A percentile compares a stretch with the other conserved stretches of the same genome.
These are phyloP conservation scores for Fusarium abutilonis DNA, from an alignment of 2,329 filamentous ascomycete species.

Conservation along the genomic window DNA sequence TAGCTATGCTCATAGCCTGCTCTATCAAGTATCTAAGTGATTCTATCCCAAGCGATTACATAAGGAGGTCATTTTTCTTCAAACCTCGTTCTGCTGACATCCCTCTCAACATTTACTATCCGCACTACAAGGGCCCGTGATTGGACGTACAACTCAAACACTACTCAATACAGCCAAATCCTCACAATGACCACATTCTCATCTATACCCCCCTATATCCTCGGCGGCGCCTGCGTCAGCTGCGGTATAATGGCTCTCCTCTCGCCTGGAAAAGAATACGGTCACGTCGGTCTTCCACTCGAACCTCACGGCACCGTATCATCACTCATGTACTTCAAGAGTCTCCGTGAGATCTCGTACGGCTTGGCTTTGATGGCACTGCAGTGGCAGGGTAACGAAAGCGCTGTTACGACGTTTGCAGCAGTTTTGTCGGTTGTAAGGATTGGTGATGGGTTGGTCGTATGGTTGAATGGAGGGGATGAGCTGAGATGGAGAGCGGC, in stretches of 20 bases:
- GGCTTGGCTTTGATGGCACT: slow-evolving; percentile 46
- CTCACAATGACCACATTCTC: slow-evolving; percentile 38
- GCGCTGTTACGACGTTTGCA: slow-evolving; percentile 46
- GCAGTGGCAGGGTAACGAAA: slow-evolving; percentile 45
- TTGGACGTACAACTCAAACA: background rate
- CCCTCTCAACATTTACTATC: background rate
- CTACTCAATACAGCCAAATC: background rate
- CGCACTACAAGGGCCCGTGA: background rate
- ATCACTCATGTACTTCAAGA: slow-evolving; percentile 51
- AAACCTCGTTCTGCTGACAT: background rate
- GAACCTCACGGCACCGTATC: slow-evolving; percentile 37
- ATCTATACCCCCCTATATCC: slow-evolving; percentile 37
- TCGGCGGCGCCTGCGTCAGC: slow-evolving; percentile 39
- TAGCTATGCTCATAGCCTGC: too few species aligned
- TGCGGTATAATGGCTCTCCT: slow-evolving; percentile 43
- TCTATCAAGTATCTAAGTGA: too few species aligned
- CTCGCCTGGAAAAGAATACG: slow-evolving; percentile 40
- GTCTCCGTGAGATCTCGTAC: slow-evolving; percentile 49
- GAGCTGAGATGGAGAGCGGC: slow-evolving; percentile 34
- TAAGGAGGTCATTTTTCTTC: background rate
- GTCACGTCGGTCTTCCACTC: slow-evolving; percentile 39
- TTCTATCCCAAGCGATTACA: background rate
- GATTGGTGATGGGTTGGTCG: slow-evolving; percentile 48
- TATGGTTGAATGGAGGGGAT: slow-evolving; percentile 48
- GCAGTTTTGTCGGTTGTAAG: slow-evolving; percentile 46